A percentile compares a stretch with the other conserved stretches of the same genome.
These are phyloP conservation scores for Leccinum broughii DNA, from an alignment of 768 basidiomycete genomes.

Conservation along the genomic window DNA sequence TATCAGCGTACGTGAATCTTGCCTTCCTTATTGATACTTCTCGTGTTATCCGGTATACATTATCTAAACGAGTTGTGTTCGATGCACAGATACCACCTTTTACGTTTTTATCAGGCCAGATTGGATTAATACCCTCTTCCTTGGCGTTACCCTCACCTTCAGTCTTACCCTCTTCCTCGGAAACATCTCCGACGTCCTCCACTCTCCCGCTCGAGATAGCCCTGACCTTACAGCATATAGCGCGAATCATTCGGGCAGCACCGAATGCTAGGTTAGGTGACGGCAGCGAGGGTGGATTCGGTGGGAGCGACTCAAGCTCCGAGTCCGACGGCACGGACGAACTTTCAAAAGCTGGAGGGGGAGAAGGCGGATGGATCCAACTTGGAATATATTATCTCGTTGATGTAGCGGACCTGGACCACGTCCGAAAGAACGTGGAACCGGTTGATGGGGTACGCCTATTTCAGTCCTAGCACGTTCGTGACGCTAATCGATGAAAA, in stretches of 20 bases:
- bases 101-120: constrained; percentile 94
- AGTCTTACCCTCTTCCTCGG: constrained; percentile 34
- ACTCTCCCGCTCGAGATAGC: constrained; percentile 62
- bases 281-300: constrained; percentile 30
- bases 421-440: constrained; percentile 42
- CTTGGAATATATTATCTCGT: constrained; percentile 75
- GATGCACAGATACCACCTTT: constrained; percentile 61
- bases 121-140: constrained; percentile 79
- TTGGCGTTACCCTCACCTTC: constrained; percentile 63
- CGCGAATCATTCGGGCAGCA: constrained; percentile 58
- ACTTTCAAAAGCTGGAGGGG: constrained; percentile 28
- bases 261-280: constrained; percentile 45
- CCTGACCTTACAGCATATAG: constrained; percentile 77
- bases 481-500: constrained; percentile 5
- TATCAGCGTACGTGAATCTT: constrained; percentile 57
- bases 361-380: constrained; percentile 52
- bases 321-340: constrained; percentile 30
- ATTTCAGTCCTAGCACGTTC: background rate
- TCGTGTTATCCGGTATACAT: background rate
- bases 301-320: constrained; percentile 16
- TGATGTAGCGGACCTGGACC: constrained; percentile 37
- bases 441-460: constrained; percentile 21
- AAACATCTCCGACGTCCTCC: constrained; percentile 54
- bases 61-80: background rate
- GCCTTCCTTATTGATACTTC: background rate